Conservation (phyloP, 225 moss, liverwort and hornwort species). For the Physcomitrium patens region DNA sequence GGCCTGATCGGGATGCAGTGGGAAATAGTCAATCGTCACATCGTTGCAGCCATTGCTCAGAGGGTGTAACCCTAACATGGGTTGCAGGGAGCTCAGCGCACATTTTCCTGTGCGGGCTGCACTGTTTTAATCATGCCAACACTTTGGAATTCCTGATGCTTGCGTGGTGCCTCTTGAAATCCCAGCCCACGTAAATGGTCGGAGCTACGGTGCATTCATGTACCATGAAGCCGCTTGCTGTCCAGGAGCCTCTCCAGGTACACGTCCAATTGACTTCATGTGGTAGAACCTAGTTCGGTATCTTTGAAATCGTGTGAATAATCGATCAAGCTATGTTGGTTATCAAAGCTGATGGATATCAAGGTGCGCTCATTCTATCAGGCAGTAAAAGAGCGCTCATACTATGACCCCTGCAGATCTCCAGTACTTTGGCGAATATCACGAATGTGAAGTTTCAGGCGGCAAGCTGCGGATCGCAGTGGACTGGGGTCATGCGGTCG, state of each 20-base stretch:
- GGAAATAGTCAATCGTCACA: neutral
- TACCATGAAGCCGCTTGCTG: constrained; percentile 22
- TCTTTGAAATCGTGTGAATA: neutral
- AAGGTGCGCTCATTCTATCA: too few species aligned
- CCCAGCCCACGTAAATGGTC: neutral
- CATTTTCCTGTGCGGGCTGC: neutral
- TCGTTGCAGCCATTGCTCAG: neutral
- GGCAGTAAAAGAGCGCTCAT: neutral
- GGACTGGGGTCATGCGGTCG: neutral
- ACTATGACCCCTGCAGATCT: constrained; percentile 21
- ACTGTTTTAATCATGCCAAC: neutral
- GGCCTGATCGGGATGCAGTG: neutral
- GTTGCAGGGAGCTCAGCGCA: neutral
- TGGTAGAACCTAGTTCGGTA: neutral
- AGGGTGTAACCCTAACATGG: constrained; percentile 2
- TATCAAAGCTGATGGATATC: neutral
- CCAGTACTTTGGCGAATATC: constrained; percentile 2
- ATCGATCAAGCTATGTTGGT: neutral
- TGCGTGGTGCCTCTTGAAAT: neutral
- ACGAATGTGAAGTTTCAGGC: constrained; percentile 1
- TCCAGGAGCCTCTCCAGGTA: constrained; percentile 31
- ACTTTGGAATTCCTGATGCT: neutral
- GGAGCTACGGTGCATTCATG: constrained; percentile 33
- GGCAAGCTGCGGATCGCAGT: neutral
- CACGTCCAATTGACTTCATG: neutral